Evolutionary conservation across 805 yeast species (phyloP).

Genomic region (Barnettozyma populi): DNA sequence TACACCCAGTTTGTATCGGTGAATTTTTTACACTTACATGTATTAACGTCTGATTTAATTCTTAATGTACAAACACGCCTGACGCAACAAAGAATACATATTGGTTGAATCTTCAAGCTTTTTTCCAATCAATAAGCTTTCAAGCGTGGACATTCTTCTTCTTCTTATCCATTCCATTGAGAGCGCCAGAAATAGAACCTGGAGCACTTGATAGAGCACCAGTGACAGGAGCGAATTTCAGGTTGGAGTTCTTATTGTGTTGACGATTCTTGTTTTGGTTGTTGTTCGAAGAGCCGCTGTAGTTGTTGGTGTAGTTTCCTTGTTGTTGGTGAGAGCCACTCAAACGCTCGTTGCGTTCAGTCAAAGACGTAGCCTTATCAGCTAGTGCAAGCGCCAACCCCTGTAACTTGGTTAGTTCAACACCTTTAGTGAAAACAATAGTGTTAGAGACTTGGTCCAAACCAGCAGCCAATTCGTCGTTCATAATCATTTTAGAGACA

Average conservation of each 20-base stretch:
- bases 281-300: conserved; percentile 14
- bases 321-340: conserved; percentile 54
- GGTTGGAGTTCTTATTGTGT: conserved; percentile 24
- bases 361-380: conserved; percentile 70
- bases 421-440: conserved; percentile 67
- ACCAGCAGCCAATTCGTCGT: conserved; percentile 71
- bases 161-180: conserved; percentile 32
- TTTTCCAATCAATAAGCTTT: neutral
- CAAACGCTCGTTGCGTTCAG: conserved; percentile 81
- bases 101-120: neutral
- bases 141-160: conserved; percentile 19
- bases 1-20: neutral
- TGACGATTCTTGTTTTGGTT: conserved; percentile 23
- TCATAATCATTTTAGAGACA: conserved; percentile 68
- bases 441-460: conserved; percentile 61
- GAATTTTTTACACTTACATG: neutral
- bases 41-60: neutral
- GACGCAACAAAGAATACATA: neutral
- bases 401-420: conserved; percentile 79
- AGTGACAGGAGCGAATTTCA: conserved; percentile 28
- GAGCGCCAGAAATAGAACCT: conserved; percentile 31
- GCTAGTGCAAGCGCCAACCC: conserved; percentile 80
- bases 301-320: conserved; percentile 19
- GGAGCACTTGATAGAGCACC: conserved; percentile 31
- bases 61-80: conserved; percentile 3